These are phyloP conservation scores for Byssothecium circinans DNA, from an alignment of 2,329 filamentous ascomycete species.

Conservation along the genomic window DNA sequence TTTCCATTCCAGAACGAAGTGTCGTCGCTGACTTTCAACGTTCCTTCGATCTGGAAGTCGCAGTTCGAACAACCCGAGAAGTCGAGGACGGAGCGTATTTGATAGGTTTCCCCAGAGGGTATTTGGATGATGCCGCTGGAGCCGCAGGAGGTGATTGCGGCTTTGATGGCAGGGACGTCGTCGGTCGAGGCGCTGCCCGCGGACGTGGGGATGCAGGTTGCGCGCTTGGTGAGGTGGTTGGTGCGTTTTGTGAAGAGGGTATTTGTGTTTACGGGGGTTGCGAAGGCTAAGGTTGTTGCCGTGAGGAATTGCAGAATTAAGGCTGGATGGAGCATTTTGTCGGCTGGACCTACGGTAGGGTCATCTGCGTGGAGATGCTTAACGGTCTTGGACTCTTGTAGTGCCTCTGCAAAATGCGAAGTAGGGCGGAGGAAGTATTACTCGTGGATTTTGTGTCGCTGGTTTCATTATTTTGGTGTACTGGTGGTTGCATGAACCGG, in stretches of 20 bases:
- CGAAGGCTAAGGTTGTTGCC: background rate
- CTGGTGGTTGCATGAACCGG: too few species aligned
- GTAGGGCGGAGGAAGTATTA: background rate
- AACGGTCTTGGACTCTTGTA: background rate
- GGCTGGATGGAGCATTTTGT: background rate
- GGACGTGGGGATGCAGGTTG: slow-evolving; percentile 37
- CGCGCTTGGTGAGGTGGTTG: slow-evolving; percentile 5
- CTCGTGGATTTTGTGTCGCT: background rate
- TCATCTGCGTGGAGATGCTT: background rate
- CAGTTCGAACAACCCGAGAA: slow-evolving; percentile 48
- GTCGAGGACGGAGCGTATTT: slow-evolving; percentile 46
- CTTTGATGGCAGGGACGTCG: slow-evolving; percentile 49
- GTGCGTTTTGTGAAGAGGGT: background rate
- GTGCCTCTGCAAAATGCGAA: background rate
- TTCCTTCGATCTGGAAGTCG: slow-evolving; percentile 52
- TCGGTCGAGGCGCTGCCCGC: slow-evolving; percentile 41
- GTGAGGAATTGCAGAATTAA: background rate
- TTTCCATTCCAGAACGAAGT: background rate
- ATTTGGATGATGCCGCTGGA: slow-evolving; percentile 52
- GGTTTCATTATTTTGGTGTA: background rate
- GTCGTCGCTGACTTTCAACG: slow-evolving; percentile 25
- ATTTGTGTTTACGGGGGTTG: background rate
- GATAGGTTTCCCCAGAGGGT: slow-evolving; percentile 46
- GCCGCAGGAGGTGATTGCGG: slow-evolving; percentile 47
- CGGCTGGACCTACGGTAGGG: background rate